These are phyloP conservation scores for Neurospora sp. DNA, from an alignment of 2,329 filamentous ascomycete genomes.

Conservation along the genomic window DNA sequence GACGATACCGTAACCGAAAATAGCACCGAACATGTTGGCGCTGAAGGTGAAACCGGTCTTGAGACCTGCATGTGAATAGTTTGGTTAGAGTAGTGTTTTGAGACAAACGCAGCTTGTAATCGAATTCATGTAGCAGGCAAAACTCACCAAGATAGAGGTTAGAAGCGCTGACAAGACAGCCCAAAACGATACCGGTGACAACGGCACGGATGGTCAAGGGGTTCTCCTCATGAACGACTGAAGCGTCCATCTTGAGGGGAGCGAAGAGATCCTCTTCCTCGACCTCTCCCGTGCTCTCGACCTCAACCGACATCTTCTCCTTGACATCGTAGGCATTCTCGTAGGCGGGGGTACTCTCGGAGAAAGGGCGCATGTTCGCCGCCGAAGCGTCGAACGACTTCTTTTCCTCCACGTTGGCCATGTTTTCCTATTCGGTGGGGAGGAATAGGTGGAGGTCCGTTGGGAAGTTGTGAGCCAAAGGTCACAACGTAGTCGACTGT, in stretches of 20 bases:
- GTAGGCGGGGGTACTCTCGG: conserved; percentile 16
- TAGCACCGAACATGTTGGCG: conserved; percentile 37
- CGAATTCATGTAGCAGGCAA: conserved; percentile 4
- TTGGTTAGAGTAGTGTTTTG: not conserved
- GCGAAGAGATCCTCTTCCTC: conserved; percentile 29
- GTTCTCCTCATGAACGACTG: conserved; percentile 24
- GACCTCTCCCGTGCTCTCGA: conserved; percentile 9
- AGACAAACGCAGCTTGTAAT: not conserved
- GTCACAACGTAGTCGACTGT: not conserved
- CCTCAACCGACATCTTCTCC: conserved; percentile 19
- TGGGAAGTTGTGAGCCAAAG: not conserved
- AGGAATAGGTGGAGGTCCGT: conserved; percentile 1
- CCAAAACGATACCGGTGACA: conserved; percentile 40
- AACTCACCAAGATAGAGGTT: conserved; percentile 47
- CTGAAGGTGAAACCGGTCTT: conserved; percentile 37
- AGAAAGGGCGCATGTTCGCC: conserved; percentile 15
- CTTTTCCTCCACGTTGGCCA: conserved; percentile 15
- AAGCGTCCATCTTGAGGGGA: conserved; percentile 27
- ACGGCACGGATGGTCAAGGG: conserved; percentile 43
- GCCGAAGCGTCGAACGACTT: conserved; percentile 9
- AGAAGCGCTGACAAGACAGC: conserved; percentile 45
- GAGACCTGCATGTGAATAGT: conserved; percentile 23
- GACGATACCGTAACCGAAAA: conserved; percentile 45
- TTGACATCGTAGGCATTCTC: conserved; percentile 15
- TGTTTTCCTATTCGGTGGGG: conserved; percentile 3